phyloP scores from a whole-genome alignment of 2,329 filamentous ascomycete genomes.

The Volutella citrinella region DNA sequence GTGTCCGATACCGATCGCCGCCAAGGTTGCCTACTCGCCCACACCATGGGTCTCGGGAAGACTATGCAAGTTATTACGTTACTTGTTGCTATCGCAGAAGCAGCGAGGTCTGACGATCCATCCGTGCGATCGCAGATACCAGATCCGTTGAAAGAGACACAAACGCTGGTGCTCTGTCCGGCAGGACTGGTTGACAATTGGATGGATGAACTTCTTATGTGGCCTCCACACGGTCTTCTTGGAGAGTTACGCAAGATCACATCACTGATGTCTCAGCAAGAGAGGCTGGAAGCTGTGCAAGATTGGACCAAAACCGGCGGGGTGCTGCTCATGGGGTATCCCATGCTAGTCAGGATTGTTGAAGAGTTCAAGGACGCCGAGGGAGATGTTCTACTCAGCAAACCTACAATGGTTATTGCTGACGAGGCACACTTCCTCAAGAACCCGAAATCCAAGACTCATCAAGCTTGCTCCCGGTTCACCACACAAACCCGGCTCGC shows the following conservation, averaged over 20 bases:
- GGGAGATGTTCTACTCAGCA: slow-evolving; percentile 52
- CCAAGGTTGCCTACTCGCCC: slow-evolving; percentile 79
- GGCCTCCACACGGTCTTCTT: slow-evolving; percentile 58
- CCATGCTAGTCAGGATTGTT: slow-evolving; percentile 54
- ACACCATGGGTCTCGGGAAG: slow-evolving; percentile 91
- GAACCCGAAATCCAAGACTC: slow-evolving; percentile 54
- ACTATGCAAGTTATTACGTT: slow-evolving; percentile 88
- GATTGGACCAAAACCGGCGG: slow-evolving; percentile 66
- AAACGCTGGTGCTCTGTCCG: slow-evolving; percentile 73
- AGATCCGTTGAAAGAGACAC: slow-evolving; percentile 55
- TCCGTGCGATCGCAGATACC: slow-evolving; percentile 66
- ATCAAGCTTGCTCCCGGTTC: slow-evolving; percentile 56
- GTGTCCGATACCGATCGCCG: slow-evolving; percentile 51
- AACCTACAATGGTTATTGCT: slow-evolving; percentile 71
- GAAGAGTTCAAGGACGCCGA: slow-evolving; percentile 30
- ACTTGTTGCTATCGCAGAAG: slow-evolving; percentile 70
- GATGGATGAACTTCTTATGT: slow-evolving; percentile 71
- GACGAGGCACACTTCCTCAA: slow-evolving; percentile 86
- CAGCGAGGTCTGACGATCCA: slow-evolving; percentile 56
- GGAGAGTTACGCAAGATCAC: slow-evolving; percentile 58
- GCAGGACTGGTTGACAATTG: slow-evolving; percentile 76
- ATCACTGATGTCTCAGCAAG: slow-evolving; percentile 26
- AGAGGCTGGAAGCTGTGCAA: slow-evolving; percentile 46
- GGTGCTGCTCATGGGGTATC: slow-evolving; percentile 73
- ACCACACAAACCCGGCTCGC: slow-evolving; percentile 71